Evolutionary conservation across 305 asterid species (phyloP).

Genomic region (Nicotiana rustica): DNA sequence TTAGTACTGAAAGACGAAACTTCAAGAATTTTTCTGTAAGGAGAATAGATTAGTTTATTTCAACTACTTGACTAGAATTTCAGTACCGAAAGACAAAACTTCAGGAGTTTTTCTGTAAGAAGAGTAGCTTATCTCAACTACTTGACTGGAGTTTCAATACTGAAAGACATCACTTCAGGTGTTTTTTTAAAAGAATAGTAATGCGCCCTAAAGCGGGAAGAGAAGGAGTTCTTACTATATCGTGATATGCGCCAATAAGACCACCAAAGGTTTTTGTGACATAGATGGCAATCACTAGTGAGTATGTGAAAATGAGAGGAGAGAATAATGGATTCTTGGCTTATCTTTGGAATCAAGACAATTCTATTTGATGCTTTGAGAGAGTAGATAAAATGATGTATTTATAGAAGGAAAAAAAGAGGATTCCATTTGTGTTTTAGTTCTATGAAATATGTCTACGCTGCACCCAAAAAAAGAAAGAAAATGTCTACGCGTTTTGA

Average conservation of each 20-base stretch:
- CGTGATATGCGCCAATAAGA: too few relatives aligned
- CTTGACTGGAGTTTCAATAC: not conserved
- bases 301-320: not conserved
- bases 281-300: not conserved
- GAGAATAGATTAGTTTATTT: too few relatives aligned
- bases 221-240: too few relatives aligned
- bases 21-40: too few relatives aligned
- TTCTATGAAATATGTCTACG: not conserved
- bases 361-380: not conserved
- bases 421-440: not conserved
- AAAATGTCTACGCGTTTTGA: not conserved
- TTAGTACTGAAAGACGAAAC: not conserved
- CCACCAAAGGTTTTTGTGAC: too few relatives aligned
- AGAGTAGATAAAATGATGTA: not conserved
- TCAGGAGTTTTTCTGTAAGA: too few relatives aligned
- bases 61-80: too few relatives aligned
- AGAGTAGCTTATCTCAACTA: too few relatives aligned
- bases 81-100: too few relatives aligned
- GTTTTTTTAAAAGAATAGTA: too few relatives aligned
- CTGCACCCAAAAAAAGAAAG: too few relatives aligned
- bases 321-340: not conserved
- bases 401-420: not conserved
- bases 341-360: not conserved
- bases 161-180: not conserved
- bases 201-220: too few relatives aligned